phyloP scores from a whole-genome alignment of 257 asterid genomes.

The Solanum megistacrolobum region DNA sequence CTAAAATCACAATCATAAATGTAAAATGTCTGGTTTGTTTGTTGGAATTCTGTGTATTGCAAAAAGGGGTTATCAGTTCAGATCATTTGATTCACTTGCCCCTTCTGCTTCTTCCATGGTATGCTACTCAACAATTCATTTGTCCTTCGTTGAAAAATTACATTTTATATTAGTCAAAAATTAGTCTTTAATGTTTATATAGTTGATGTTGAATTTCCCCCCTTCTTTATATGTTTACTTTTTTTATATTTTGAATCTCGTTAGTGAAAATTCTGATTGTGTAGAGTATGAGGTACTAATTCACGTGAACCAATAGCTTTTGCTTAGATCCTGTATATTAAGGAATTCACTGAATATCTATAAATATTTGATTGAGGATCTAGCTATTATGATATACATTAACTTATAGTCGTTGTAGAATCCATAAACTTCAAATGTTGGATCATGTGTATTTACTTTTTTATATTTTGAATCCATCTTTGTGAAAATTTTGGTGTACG shows the following conservation, averaged over 20 bases:
- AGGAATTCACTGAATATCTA: too few species aligned
- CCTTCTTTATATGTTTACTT: not conserved
- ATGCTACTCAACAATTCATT: not conserved
- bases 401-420: too few species aligned
- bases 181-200: not conserved
- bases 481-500: not conserved
- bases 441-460: too few species aligned
- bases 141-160: conserved; percentile 15
- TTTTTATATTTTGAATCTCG: not conserved
- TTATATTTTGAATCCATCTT: too few species aligned
- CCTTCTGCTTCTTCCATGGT: not conserved
- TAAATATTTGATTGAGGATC: not conserved
- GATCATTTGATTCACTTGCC: conserved; percentile 14
- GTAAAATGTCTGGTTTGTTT: conserved; percentile 59
- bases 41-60: conserved; percentile 55
- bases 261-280: not conserved
- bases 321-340: too few species aligned
- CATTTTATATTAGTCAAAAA: not conserved
- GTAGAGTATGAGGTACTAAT: not conserved
- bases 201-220: not conserved
- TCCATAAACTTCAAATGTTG: not conserved
- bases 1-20: not conserved
- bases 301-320: not conserved
- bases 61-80: conserved; percentile 34
- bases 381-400: not conserved